phyloP scores from a whole-genome alignment of 257 asterid species.

The Plantago ovata region DNA sequence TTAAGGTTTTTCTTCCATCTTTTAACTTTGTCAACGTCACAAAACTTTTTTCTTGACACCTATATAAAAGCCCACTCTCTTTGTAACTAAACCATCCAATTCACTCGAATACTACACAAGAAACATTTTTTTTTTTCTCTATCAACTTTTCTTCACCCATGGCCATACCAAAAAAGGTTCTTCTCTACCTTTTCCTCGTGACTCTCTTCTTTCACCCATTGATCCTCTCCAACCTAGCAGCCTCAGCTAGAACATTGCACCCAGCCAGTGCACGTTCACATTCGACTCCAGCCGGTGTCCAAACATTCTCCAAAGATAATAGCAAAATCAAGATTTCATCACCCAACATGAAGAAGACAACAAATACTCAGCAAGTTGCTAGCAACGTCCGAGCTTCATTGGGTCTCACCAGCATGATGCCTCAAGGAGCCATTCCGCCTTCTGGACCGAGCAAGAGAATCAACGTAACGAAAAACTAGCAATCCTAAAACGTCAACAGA shows the following conservation, averaged over 20 bases:
- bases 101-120: background rate
- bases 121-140: background rate
- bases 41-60: too few relatives aligned
- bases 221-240: background rate
- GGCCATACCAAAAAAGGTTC: background rate
- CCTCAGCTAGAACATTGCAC: background rate
- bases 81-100: background rate
- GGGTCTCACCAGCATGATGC: constrained; percentile 7
- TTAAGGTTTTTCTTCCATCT: too few relatives aligned
- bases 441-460: constrained; percentile 13
- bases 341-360: background rate
- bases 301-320: background rate
- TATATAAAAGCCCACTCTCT: background rate
- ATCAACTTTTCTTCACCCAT: background rate
- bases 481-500: background rate
- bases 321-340: background rate
- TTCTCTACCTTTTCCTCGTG: background rate
- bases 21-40: too few relatives aligned
- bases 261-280: background rate
- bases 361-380: too few relatives aligned
- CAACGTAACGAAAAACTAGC: background rate
- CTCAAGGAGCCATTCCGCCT: background rate
- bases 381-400: too few relatives aligned
- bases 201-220: background rate
- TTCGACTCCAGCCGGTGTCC: background rate